A percentile compares a stretch with the other conserved stretches of the same genome.
Conservation (phyloP, 2,329 filamentous ascomycete genomes). For the Ophiostoma ulmi region DNA sequence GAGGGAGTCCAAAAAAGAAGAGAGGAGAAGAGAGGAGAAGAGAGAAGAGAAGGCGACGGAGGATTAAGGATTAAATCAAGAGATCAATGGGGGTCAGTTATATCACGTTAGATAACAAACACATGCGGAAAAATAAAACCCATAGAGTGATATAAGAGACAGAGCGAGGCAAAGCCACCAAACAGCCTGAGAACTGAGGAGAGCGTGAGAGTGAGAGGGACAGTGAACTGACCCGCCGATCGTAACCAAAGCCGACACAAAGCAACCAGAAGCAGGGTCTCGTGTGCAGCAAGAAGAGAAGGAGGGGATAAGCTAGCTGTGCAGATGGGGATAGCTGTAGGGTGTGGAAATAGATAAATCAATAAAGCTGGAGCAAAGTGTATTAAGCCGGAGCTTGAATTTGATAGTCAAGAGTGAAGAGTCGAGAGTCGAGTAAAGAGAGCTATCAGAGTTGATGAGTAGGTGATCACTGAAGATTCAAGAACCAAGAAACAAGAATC, state of each 20-base stretch:
- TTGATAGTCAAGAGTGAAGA: too few relatives aligned
- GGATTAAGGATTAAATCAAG: not conserved
- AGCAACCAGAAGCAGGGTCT: slow-evolving; percentile 13
- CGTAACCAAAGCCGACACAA: slow-evolving; percentile 12
- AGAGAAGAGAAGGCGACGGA: not conserved
- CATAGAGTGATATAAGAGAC: not conserved
- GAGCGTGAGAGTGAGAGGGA: not conserved
- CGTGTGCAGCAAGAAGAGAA: not conserved
- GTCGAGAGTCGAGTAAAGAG: not conserved
- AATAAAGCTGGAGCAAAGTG: not conserved
- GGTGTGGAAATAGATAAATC: not conserved
- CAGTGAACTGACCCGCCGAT: not conserved
- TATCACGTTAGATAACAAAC: not conserved
- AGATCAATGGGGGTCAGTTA: not conserved
- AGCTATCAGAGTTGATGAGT: not conserved
- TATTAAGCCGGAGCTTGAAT: not conserved
- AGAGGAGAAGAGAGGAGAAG: not conserved
- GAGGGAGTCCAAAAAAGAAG: not conserved
- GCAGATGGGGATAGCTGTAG: not conserved
- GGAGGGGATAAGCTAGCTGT: slow-evolving; percentile 11
- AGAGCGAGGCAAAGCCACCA: not conserved
- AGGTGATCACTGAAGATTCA: too few relatives aligned
- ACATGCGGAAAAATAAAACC: not conserved
- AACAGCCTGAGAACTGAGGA: too few relatives aligned
- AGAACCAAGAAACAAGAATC: too few relatives aligned